Conservation (phyloP, 1,284 basidiomycete genomes). For the Exsudoporus floridanus region DNA sequence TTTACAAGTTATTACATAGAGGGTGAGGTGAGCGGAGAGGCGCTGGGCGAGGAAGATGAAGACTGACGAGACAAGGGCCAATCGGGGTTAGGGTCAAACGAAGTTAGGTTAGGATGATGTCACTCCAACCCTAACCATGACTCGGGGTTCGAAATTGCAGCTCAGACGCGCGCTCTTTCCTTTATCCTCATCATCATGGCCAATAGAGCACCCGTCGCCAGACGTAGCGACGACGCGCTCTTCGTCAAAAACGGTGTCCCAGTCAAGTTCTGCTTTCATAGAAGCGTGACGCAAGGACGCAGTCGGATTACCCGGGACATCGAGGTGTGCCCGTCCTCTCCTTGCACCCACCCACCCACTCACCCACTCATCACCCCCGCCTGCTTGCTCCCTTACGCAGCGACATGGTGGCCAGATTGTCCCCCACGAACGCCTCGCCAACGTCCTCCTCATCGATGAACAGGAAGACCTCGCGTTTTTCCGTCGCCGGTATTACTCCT, state of each 20-base stretch:
- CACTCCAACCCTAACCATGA: conserved; percentile 31
- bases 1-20: conserved; percentile 32
- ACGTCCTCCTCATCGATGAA: conserved; percentile 35
- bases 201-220: not conserved
- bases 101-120: conserved; percentile 15
- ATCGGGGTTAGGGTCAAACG: not conserved
- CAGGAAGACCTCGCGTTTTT: conserved; percentile 24
- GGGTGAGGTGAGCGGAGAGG: conserved; percentile 2
- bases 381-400: conserved; percentile 4
- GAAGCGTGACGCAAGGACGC: conserved; percentile 26
- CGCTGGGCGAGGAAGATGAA: conserved; percentile 3
- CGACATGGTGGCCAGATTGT: conserved; percentile 24
- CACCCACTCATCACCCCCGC: too few relatives aligned
- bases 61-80: not conserved
- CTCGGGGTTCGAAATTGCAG: conserved; percentile 31
- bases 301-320: conserved; percentile 21
- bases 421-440: conserved; percentile 13
- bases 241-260: conserved; percentile 27
- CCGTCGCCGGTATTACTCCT: conserved; percentile 29
- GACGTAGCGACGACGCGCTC: conserved; percentile 11
- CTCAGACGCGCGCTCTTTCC: not conserved
- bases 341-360: not conserved
- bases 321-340: conserved; percentile 14
- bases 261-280: conserved; percentile 32
- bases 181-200: conserved; percentile 10